Percentiles rank a stretch among this genome's conserved stretches.
Evolutionary conservation across 1,284 basidiomycete species (phyloP).

Genomic region (Moesziomyces sp.): DNA sequence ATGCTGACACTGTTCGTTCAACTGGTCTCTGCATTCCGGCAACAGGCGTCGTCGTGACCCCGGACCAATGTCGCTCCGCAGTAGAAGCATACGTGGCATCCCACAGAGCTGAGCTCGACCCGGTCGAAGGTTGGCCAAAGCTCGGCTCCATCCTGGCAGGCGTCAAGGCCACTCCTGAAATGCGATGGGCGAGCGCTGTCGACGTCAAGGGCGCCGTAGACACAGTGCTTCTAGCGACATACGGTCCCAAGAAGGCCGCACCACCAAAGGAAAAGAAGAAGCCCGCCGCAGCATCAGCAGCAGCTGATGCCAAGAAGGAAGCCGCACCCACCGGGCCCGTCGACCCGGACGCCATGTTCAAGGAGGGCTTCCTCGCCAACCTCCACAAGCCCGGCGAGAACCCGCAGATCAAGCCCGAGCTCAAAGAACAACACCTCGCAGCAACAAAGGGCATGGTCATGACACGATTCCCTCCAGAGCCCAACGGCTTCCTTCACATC

Average conservation of each 20-base stretch:
- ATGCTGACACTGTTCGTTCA: constrained; percentile 8
- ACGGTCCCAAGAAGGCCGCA: constrained; percentile 73
- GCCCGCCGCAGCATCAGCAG: constrained; percentile 21
- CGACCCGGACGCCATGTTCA: constrained; percentile 79
- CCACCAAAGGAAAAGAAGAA: constrained; percentile 73
- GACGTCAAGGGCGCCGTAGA: constrained; percentile 91
- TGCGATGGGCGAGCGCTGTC: constrained; percentile 86
- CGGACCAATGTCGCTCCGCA: constrained; percentile 76
- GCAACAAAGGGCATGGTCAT: constrained; percentile 85
- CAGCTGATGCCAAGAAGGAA: constrained; percentile 40
- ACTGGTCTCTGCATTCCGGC: background rate
- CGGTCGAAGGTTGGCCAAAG: constrained; percentile 69
- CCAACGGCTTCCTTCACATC: constrained; percentile 95
- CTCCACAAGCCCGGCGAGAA: constrained; percentile 96
- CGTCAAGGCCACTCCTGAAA: constrained; percentile 48
- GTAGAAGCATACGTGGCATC: constrained; percentile 75
- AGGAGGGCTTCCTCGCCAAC: constrained; percentile 91
- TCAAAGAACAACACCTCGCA: constrained; percentile 84
- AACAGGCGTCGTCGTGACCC: constrained; percentile 81
- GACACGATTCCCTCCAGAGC: constrained; percentile 98
- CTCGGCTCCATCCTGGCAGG: constrained; percentile 61
- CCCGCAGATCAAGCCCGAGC: constrained; percentile 81
- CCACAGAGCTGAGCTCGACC: constrained; percentile 60
- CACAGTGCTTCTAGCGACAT: constrained; percentile 77
- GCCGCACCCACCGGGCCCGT: constrained; percentile 32